Evolutionary conservation across 1,139 yeast species (phyloP), one percentile per base, ranked within the genome.

Genomic region (Kazachstania sp.): DNA sequence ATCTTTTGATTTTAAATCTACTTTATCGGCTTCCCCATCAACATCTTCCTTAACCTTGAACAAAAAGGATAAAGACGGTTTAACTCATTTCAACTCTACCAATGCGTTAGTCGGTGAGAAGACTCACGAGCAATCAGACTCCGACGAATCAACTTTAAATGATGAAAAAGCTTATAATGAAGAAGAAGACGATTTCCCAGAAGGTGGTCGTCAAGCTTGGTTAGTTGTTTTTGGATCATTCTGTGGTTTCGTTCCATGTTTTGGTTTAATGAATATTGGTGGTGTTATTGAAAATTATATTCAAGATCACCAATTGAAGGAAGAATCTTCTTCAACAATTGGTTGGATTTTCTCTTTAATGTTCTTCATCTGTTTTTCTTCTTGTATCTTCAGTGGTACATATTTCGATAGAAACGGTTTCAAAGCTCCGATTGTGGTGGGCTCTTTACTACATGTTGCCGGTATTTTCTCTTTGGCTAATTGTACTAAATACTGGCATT

Each of bases 331-430:
- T 2, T 71, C 81, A 1, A 69, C 74, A 13, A 73, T 79, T 3
- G 78, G 85, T 6, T 82, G 88, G 90, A 75, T 83, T 38, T 81
- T 82, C 60, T 78, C 87, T 1, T 59, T 82, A 20, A 77, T 73
- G 59, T 61, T 79, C 32, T 81, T 82, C 43, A 65, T 80, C 16
- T 68, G 74, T 55, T 81, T 77, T 63, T 68, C 78, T 44, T 75
- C 79, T 1, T 75, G 78, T 5, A 75, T 81, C 41, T 64, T 81
- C 37, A 74, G 81, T 39, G 88, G 88, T 1, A 76, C 76, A 13
- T 62, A 79, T 6, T 82, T 82, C 60, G 88, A 83, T 58, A 66
- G 71, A 41, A 74, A 71, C 55, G 88, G 88, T 0, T 78, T 82
- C 13, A 70, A 69, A 47, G 62, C 57, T 15, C 72, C 80, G 4